Evolutionary conservation across 805 yeast species (phyloP).

Genomic region (Hanseniaspora mollemarum): DNA sequence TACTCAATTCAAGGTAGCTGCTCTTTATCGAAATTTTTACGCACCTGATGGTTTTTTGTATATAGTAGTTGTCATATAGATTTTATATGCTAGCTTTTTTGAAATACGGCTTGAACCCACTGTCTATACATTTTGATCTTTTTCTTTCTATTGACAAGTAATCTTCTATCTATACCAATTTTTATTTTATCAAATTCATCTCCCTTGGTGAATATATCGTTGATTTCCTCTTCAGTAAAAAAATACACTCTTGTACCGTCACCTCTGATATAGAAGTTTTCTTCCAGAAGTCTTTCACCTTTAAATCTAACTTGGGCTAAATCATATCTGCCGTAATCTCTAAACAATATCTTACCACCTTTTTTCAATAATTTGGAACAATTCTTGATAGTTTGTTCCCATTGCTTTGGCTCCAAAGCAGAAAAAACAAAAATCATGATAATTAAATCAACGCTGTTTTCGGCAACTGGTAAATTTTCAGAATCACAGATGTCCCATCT

Average conservation of each 20-base stretch:
- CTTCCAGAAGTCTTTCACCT: slow-evolving; percentile 73
- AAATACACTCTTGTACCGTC: slow-evolving; percentile 97
- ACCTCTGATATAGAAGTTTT: slow-evolving; percentile 90
- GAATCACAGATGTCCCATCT: slow-evolving; percentile 89
- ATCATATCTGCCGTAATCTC: slow-evolving; percentile 95
- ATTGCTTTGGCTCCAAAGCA: slow-evolving; percentile 83
- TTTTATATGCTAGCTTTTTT: slow-evolving; percentile 28
- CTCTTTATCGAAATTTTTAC: slow-evolving; percentile 36
- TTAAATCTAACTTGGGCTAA: slow-evolving; percentile 91
- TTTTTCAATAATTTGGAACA: slow-evolving; percentile 69
- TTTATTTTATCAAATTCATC: slow-evolving; percentile 50
- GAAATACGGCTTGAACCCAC: slow-evolving; percentile 91
- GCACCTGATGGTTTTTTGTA: slow-evolving; percentile 61
- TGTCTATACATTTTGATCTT: slow-evolving; percentile 90
- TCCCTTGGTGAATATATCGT: slow-evolving; percentile 52
- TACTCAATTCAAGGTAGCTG: slow-evolving; percentile 34
- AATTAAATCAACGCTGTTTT: slow-evolving; percentile 74
- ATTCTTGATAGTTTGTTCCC: slow-evolving; percentile 71
- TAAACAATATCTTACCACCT: slow-evolving; percentile 76
- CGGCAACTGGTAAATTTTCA: slow-evolving; percentile 69
- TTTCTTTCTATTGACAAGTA: slow-evolving; percentile 83
- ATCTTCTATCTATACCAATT: slow-evolving; percentile 81
- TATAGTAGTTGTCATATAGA: slow-evolving; percentile 13
- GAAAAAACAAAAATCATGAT: slow-evolving; percentile 93
- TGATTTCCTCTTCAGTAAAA: slow-evolving; percentile 85